phyloP scores from a whole-genome alignment of 176 grass and related monocot genomes.

The Guadua angustifolia region DNA sequence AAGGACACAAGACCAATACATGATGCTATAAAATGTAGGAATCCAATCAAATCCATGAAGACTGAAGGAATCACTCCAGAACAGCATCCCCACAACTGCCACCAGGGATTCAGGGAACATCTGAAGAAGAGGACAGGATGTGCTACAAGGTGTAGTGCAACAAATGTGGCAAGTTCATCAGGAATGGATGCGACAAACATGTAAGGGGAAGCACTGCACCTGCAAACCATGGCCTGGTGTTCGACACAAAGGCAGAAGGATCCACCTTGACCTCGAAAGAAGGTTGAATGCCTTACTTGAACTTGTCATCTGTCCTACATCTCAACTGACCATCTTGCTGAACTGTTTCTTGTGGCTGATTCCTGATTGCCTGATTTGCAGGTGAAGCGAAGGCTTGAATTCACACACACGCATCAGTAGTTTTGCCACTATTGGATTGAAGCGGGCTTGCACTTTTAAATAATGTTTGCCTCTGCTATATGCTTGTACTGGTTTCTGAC shows the following conservation, averaged over 20 bases:
- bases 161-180: constrained; percentile 56
- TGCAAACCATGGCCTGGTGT: constrained; percentile 55
- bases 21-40: constrained; percentile 35
- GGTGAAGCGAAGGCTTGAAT: constrained; percentile 43
- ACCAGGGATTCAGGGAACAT: not conserved
- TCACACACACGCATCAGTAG: not conserved
- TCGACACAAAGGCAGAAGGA: constrained; percentile 4
- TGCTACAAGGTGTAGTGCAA: constrained; percentile 60
- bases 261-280: constrained; percentile 5
- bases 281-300: constrained; percentile 25
- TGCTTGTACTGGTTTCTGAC: constrained; percentile 10
- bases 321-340: not conserved
- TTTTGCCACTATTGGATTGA: not conserved
- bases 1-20: not conserved
- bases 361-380: no score
- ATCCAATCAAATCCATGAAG: not conserved
- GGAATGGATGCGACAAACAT: constrained; percentile 60
- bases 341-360: not conserved
- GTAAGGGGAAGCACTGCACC: constrained; percentile 65
- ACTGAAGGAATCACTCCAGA: constrained; percentile 10
- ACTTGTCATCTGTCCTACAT: not conserved
- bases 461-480: not conserved
- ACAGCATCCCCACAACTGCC: not conserved
- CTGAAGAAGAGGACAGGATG: constrained; percentile 34
- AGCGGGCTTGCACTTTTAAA: constrained; percentile 8